phyloP scores from a whole-genome alignment of 768 basidiomycete species.

The Hemileccinum impolitum region DNA sequence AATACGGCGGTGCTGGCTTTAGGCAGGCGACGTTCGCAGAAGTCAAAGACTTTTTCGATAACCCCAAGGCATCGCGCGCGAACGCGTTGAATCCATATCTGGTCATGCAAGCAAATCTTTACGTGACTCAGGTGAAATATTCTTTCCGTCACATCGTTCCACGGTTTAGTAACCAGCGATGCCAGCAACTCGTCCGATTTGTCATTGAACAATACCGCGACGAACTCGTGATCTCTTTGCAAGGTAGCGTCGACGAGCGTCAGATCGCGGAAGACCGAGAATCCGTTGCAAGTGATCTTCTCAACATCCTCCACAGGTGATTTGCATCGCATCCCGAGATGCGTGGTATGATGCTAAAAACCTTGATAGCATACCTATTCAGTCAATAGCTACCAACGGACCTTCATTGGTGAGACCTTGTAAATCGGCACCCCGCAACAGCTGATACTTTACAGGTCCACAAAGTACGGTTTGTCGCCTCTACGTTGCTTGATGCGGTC shows the following conservation, averaged over 20 bases:
- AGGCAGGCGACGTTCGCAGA: constrained; percentile 82
- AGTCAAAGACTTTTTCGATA: constrained; percentile 88
- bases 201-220: constrained; percentile 92
- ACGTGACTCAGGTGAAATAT: constrained; percentile 79
- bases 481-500: constrained; percentile 82
- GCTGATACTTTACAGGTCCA: constrained; percentile 53
- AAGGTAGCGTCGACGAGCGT: constrained; percentile 60
- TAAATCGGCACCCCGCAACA: not conserved
- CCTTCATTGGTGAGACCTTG: constrained; percentile 60
- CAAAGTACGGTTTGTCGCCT: constrained; percentile 92
- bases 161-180: not conserved
- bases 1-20: constrained; percentile 70
- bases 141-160: not conserved
- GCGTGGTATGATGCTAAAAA: constrained; percentile 1
- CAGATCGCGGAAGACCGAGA: constrained; percentile 73
- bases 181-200: constrained; percentile 87
- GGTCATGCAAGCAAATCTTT: constrained; percentile 90
- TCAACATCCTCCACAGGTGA: constrained; percentile 81
- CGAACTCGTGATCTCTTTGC: constrained; percentile 69
- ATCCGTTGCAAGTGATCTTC: constrained; percentile 80
- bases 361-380: constrained; percentile 74
- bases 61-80: constrained; percentile 81
- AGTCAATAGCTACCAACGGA: constrained; percentile 87
- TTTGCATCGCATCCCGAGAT: constrained; percentile 5
- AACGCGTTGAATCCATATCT: constrained; percentile 87